Conservation (phyloP, 1,284 basidiomycete genomes). For the Vanrija pseudolonga region DNA sequence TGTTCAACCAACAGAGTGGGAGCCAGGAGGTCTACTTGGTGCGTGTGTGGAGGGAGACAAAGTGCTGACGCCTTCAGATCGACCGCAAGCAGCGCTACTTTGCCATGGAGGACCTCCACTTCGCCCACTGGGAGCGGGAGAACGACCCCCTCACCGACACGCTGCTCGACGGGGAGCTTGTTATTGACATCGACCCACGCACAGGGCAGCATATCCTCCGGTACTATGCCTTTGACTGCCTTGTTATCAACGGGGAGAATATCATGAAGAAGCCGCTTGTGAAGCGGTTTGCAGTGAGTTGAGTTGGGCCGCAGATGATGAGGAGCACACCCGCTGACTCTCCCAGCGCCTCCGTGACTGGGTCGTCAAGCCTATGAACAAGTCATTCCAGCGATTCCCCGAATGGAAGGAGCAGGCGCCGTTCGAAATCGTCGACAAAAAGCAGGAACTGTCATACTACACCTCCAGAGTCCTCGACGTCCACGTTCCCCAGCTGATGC, state of each 20-base stretch:
- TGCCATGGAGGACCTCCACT: constrained; percentile 68
- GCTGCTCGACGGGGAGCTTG: constrained; percentile 90
- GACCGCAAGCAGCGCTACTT: constrained; percentile 91
- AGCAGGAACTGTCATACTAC: constrained; percentile 83
- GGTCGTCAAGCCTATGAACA: constrained; percentile 76
- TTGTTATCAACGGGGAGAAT: constrained; percentile 80
- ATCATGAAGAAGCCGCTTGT: constrained; percentile 77
- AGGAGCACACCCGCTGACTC: not conserved
- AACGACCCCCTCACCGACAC: constrained; percentile 68
- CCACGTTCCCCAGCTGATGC: constrained; percentile 82
- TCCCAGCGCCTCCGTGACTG: constrained; percentile 72
- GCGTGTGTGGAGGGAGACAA: constrained; percentile 13
- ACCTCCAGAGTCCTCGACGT: constrained; percentile 78
- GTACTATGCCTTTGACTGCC: constrained; percentile 87
- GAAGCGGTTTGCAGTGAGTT: constrained; percentile 82
- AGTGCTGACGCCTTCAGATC: constrained; percentile 58
- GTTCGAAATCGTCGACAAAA: constrained; percentile 88
- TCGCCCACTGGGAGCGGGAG: constrained; percentile 77
- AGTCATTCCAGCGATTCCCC: constrained; percentile 63
- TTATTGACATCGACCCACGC: constrained; percentile 77
- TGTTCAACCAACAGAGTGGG: constrained; percentile 55
- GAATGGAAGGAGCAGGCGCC: constrained; percentile 62
- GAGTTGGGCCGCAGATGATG: too few relatives aligned
- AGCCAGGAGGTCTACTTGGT: constrained; percentile 78
- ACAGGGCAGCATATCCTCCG: constrained; percentile 74